phyloP scores from a whole-genome alignment of 139 green algal species.

The Chlamydomonas asymmetrica region DNA sequence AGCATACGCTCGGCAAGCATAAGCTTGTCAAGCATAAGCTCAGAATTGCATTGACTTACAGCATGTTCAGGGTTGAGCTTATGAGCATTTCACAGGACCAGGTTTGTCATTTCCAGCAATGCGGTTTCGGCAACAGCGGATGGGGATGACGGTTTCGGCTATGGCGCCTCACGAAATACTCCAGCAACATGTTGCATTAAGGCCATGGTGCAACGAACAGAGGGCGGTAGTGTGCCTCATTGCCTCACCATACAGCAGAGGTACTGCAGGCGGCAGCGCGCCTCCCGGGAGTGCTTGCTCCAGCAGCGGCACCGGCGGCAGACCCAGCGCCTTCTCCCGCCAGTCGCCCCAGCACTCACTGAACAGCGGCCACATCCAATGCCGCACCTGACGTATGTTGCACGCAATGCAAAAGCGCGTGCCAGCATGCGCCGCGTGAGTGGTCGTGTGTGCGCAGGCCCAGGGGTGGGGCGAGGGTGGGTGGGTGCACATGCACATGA shows the following conservation, averaged over 20 bases:
- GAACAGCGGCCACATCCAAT: slow-evolving; percentile 86
- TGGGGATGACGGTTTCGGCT: background rate
- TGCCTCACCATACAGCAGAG: slow-evolving; percentile 49
- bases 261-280: slow-evolving; percentile 17
- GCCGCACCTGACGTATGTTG: slow-evolving; percentile 64
- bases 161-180: background rate
- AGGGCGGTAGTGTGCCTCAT: background rate
- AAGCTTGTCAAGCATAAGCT: background rate
- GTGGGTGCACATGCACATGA: no score
- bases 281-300: background rate
- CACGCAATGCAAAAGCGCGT: no score
- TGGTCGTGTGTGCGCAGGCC: no score
- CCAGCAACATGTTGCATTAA: background rate
- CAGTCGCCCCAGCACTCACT: slow-evolving; percentile 61
- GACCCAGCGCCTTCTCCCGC: slow-evolving; percentile 43
- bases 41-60: background rate
- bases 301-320: slow-evolving; percentile 44
- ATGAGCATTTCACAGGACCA: background rate
- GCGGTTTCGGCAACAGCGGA: no score
- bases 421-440: no score
- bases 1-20: background rate
- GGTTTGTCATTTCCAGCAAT: background rate
- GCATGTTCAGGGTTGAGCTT: background rate
- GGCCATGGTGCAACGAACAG: background rate
- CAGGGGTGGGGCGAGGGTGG: no score